Evolutionary conservation across 1,284 basidiomycete species (phyloP), one percentile per base, ranked within the genome.

Genomic region (Afroboletus lepidellus): DNA sequence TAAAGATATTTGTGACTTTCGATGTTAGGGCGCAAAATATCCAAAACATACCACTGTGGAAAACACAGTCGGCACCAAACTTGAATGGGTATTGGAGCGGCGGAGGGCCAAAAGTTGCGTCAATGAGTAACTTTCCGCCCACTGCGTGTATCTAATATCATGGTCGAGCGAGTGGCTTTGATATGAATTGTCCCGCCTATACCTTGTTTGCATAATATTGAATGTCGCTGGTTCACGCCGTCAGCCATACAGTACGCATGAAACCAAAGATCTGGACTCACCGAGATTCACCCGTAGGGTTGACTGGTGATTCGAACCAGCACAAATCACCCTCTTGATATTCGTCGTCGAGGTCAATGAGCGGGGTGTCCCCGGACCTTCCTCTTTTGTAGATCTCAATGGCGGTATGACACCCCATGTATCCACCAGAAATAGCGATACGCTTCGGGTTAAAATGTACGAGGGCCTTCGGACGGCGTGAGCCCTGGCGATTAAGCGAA

Each of bases 221-320:
- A 38, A 97, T 87, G 62, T 93, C 84, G 47, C 90, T 88, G 56
- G 38, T 46, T 48, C 16, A 25, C 1, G n/a, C n/a, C n/a, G n/a
- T n/a, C n/a, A n/a, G n/a, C n/a, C n/a, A 20, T 11, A 34, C 16
- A 18, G 16, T n/a, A 38, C 5, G 18, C n/a, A 33, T 9, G 12
- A 34, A 50, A 41, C 7, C 23, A 38, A 9, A 29, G 20, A 34
- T 16, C 16, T 47, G 41, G 24, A 42, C 59, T 43, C 58, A 83
- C 86, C 82, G 83, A 12, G 88, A 85, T 67, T 91, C 89, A 41
- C 94, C 94, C 0, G 83, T 91, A 2, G 94, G 94, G 66, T 97
- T 96, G 56, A 94, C 62, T 2, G 94, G 94, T 0, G 90, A 93
- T 73, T 97, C 94, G 23, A 96, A 71, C 91, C 93, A 96, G 59